Percentiles rank a stretch among this genome's conserved stretches.
Conservation (phyloP, 2,329 filamentous ascomycete species). For the Tolypocladium guangdongense region DNA sequence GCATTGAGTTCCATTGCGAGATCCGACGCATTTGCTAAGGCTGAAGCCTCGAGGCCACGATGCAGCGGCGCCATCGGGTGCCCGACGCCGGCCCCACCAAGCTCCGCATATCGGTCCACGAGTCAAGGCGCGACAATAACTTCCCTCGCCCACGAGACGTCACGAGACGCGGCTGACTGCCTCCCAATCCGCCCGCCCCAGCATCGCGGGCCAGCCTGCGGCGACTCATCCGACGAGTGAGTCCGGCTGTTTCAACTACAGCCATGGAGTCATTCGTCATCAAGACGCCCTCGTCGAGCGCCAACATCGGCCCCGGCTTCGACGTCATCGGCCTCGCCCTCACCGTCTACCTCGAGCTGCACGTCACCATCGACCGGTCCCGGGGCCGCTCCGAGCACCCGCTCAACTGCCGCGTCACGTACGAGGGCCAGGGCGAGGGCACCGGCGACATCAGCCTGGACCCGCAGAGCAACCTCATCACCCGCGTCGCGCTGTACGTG, state of each 20-base stretch:
- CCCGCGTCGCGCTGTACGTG: slow-evolving; percentile 87
- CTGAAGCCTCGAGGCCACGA: too few species aligned
- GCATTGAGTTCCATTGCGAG: too few species aligned
- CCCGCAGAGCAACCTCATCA: slow-evolving; percentile 84
- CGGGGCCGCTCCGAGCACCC: slow-evolving; percentile 43
- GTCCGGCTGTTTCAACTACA: slow-evolving; percentile 16
- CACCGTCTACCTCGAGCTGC: slow-evolving; percentile 85
- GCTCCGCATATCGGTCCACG: background rate
- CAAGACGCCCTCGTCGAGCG: slow-evolving; percentile 84
- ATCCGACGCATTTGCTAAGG: too few species aligned
- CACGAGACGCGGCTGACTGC: background rate
- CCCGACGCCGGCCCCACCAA: background rate
- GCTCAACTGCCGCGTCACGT: slow-evolving; percentile 81
- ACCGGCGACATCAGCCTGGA: slow-evolving; percentile 66
- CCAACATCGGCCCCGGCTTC: slow-evolving; percentile 96
- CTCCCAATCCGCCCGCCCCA: background rate
- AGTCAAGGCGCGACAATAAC: background rate
- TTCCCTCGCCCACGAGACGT: background rate
- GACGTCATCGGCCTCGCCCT: slow-evolving; percentile 94
- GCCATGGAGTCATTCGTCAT: slow-evolving; percentile 55
- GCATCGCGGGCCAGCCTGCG: background rate
- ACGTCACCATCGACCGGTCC: slow-evolving; percentile 62
- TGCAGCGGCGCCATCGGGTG: too few species aligned
- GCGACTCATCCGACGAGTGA: slow-evolving; percentile 1
- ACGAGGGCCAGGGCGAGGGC: slow-evolving; percentile 71